Percentiles rank a stretch among this genome's conserved stretches.
Conservation (phyloP, 257 asterid species). For the Penstemon newberryi region DNA sequence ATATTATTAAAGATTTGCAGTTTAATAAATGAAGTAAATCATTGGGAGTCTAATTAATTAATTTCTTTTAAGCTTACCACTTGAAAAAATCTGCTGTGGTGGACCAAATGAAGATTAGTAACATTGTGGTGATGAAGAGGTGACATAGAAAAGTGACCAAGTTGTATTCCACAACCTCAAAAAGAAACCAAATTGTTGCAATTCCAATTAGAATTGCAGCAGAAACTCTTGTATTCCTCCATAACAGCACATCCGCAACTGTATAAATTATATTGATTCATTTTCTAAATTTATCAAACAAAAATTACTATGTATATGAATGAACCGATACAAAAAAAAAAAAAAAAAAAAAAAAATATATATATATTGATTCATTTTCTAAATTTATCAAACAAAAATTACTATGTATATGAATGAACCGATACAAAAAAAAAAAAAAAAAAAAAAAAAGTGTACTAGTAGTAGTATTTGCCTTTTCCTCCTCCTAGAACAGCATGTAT, state of each 20-base stretch:
- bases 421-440: no score
- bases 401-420: no score
- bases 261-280: slow-evolving; percentile 5
- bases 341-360: no score
- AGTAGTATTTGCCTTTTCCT: slow-evolving; percentile 44
- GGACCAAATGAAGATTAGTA: slow-evolving; percentile 57
- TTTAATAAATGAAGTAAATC: no score
- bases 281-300: no score
- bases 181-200: slow-evolving; percentile 53
- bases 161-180: slow-evolving; percentile 56
- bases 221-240: slow-evolving; percentile 54
- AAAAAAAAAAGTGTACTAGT: no score
- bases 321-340: no score
- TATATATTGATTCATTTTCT: no score
- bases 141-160: slow-evolving; percentile 55
- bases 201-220: slow-evolving; percentile 48
- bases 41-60: no score
- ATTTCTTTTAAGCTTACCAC: slow-evolving; percentile 32
- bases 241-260: slow-evolving; percentile 60
- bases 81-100: slow-evolving; percentile 40
- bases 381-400: no score
- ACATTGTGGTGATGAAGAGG: slow-evolving; percentile 53
- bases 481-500: slow-evolving; percentile 55
- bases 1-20: no score
- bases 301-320: no score